Evolutionary conservation across 169 alveolate species (phyloP).

Genomic region (Cryptosporidium andersoni): DNA sequence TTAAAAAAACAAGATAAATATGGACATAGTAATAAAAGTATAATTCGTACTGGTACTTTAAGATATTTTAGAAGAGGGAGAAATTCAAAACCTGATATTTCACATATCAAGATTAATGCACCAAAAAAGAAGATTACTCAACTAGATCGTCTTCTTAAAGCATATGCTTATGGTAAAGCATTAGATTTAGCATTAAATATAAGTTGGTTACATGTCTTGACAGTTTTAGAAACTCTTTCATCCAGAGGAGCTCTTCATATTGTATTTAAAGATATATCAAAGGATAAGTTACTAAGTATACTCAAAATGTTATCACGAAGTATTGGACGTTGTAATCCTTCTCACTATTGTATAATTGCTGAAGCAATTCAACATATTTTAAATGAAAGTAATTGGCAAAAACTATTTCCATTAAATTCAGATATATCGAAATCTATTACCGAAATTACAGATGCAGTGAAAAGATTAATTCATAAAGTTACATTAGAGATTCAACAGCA

Average conservation of each 20-base stretch:
- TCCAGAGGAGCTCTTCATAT: conserved; percentile 62
- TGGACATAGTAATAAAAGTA: not conserved
- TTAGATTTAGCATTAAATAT: conserved; percentile 26
- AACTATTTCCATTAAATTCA: not conserved
- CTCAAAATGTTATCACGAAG: conserved; percentile 18
- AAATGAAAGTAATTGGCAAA: conserved; percentile 10
- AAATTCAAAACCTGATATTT: not conserved
- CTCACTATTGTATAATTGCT: conserved; percentile 30
- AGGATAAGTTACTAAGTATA: conserved; percentile 2
- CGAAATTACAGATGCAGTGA: conserved; percentile 28
- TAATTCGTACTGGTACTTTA: conserved; percentile 39
- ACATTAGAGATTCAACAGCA: conserved; percentile 56
- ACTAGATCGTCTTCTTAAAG: conserved; percentile 16
- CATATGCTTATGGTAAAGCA: conserved; percentile 64
- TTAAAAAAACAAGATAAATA: not conserved
- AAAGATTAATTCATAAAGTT: conserved; percentile 42
- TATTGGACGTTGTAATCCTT: conserved; percentile 30
- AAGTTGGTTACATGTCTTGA: conserved; percentile 43
- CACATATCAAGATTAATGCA: conserved; percentile 7
- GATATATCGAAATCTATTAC: not conserved
- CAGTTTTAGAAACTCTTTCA: conserved; percentile 19
- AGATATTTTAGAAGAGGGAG: conserved; percentile 67
- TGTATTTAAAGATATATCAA: conserved; percentile 28
- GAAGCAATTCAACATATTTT: conserved; percentile 51
- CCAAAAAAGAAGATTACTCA: conserved; percentile 30